These are phyloP conservation scores for Esteya vermicola DNA, from an alignment of 2,329 filamentous ascomycete genomes.

Conservation along the genomic window DNA sequence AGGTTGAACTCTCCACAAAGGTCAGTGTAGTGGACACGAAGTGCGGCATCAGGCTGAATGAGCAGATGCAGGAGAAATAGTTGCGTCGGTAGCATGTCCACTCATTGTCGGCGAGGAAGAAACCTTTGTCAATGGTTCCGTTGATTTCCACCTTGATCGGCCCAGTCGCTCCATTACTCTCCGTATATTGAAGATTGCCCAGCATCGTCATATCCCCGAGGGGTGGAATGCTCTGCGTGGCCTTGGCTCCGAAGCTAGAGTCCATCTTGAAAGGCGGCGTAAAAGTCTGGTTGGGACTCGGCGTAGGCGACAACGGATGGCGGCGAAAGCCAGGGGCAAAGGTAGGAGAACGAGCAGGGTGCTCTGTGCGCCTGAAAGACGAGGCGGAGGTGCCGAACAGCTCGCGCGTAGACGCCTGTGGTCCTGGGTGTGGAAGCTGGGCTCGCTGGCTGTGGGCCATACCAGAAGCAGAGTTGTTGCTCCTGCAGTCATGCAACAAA, in stretches of 20 bases:
- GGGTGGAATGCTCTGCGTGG: slow-evolving; percentile 34
- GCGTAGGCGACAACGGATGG: slow-evolving; percentile 38
- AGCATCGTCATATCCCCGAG: slow-evolving; percentile 34
- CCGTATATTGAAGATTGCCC: slow-evolving; percentile 46
- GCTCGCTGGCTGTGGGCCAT: slow-evolving; percentile 44
- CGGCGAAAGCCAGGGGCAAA: slow-evolving; percentile 32
- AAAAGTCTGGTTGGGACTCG: slow-evolving; percentile 31
- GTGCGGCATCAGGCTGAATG: slow-evolving; percentile 53
- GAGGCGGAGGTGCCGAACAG: slow-evolving; percentile 38
- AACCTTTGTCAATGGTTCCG: slow-evolving; percentile 77
- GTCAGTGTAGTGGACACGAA: slow-evolving; percentile 31
- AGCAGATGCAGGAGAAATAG: slow-evolving; percentile 77
- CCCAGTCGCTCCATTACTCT: slow-evolving; percentile 27
- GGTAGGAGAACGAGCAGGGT: slow-evolving; percentile 36
- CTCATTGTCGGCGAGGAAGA: slow-evolving; percentile 65
- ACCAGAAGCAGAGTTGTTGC: slow-evolving; percentile 34
- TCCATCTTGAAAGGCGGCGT: slow-evolving; percentile 37
- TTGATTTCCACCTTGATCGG: slow-evolving; percentile 58
- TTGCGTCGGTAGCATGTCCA: slow-evolving; percentile 92
- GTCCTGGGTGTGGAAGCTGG: slow-evolving; percentile 35
- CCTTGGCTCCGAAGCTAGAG: slow-evolving; percentile 24
- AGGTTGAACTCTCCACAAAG: slow-evolving; percentile 33
- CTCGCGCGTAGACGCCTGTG: slow-evolving; percentile 35
- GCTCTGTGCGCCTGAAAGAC: slow-evolving; percentile 33
- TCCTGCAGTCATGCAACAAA: slow-evolving; percentile 14